Evolutionary conservation across 2,329 filamentous ascomycete species (phyloP).

Genomic region (Pseudocercospora macadamiae): DNA sequence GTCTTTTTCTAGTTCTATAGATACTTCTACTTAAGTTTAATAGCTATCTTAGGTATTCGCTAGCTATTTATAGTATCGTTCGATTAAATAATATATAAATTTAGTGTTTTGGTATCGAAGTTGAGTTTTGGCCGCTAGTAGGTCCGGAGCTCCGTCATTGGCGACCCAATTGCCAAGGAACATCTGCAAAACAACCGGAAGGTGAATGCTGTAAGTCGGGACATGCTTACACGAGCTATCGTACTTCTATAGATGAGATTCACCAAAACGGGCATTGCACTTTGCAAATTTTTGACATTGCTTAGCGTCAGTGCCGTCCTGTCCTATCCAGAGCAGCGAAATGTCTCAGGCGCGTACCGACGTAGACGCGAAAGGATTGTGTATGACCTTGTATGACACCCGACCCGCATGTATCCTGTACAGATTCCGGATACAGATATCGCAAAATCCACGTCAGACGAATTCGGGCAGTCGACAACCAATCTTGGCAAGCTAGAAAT

Average conservation of each 20-base stretch:
- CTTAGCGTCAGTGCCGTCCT: neutral
- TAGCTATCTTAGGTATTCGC: too few relatives aligned
- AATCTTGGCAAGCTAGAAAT: neutral
- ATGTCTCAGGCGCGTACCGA: neutral
- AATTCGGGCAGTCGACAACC: neutral
- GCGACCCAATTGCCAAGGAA: too few relatives aligned
- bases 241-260: neutral
- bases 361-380: neutral
- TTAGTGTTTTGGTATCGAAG: too few relatives aligned
- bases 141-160: too few relatives aligned
- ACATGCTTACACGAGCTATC: conserved; percentile 5
- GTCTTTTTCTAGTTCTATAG: too few relatives aligned
- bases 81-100: too few relatives aligned
- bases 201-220: neutral
- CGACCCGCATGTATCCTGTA: neutral
- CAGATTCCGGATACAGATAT: neutral
- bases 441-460: neutral
- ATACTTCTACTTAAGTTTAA: too few relatives aligned
- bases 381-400: neutral
- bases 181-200: neutral
- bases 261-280: conserved; percentile 2
- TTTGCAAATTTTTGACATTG: neutral
- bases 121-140: too few relatives aligned
- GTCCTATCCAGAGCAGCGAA: neutral
- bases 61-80: too few relatives aligned